Evolutionary conservation across 768 basidiomycete genomes (phyloP).

Genomic region (Cyclocybe aegerita): DNA sequence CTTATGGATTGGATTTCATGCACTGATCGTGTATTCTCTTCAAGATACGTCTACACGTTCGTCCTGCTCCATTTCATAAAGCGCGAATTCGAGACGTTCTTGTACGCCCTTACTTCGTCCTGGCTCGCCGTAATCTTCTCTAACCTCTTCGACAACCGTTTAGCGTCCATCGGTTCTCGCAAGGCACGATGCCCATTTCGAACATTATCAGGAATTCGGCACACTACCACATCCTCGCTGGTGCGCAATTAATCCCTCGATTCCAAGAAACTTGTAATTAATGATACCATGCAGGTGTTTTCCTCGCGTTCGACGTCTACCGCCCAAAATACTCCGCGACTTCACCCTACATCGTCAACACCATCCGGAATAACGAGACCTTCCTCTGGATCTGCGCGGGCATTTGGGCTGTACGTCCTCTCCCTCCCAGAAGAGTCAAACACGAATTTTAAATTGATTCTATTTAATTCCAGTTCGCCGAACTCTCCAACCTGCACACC

Average conservation of each 20-base stretch:
- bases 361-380: slow-evolving; percentile 58
- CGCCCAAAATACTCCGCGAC: slow-evolving; percentile 71
- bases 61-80: slow-evolving; percentile 88
- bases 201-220: slow-evolving; percentile 90
- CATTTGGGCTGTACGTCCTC: slow-evolving; percentile 70
- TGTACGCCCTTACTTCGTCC: slow-evolving; percentile 45
- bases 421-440: background rate
- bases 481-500: slow-evolving; percentile 81
- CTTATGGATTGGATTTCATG: background rate
- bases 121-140: background rate
- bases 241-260: slow-evolving; percentile 25
- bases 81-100: slow-evolving; percentile 89
- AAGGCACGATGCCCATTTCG: slow-evolving; percentile 86
- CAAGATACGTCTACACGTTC: slow-evolving; percentile 65
- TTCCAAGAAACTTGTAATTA: background rate
- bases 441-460: background rate
- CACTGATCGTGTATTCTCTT: slow-evolving; percentile 7
- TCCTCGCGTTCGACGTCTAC: slow-evolving; percentile 81
- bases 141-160: background rate
- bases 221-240: slow-evolving; percentile 85
- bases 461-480: slow-evolving; percentile 60
- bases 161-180: slow-evolving; percentile 93
- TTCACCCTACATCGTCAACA: slow-evolving; percentile 61
- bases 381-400: slow-evolving; percentile 69
- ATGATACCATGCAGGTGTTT: slow-evolving; percentile 47